Conservation (phyloP, 257 asterid species). For the Osmanthus fragrans region DNA sequence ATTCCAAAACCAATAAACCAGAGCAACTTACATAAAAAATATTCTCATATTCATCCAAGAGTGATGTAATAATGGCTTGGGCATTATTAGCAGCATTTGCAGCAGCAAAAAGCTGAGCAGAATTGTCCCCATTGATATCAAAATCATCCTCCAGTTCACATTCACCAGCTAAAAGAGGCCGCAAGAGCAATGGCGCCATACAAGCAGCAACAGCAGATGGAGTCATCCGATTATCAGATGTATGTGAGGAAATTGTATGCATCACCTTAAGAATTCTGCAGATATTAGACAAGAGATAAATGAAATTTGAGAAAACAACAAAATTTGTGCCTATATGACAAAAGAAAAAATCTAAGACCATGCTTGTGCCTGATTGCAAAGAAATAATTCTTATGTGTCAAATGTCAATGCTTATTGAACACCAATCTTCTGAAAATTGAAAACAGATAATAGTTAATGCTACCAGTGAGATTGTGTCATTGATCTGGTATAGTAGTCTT, state of each 20-base stretch:
- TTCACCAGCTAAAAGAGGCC: constrained; percentile 93
- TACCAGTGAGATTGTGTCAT: background rate
- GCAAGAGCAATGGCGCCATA: constrained; percentile 96
- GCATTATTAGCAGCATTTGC: constrained; percentile 93
- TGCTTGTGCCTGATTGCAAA: constrained; percentile 8
- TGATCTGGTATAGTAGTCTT: background rate
- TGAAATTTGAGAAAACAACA: constrained; percentile 21
- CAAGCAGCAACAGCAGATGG: constrained; percentile 95
- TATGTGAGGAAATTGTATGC: constrained; percentile 73
- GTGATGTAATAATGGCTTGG: constrained; percentile 76
- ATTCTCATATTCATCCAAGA: constrained; percentile 83
- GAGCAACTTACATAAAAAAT: constrained; percentile 68
- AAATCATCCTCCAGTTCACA: constrained; percentile 83
- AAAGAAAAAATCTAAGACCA: constrained; percentile 15
- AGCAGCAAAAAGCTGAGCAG: constrained; percentile 92
- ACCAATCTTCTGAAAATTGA: background rate
- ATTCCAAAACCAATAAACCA: constrained; percentile 16
- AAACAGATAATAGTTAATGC: constrained; percentile 15
- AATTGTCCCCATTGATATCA: constrained; percentile 72
- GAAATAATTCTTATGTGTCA: background rate
- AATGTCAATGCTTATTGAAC: background rate
- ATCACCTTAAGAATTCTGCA: constrained; percentile 81
- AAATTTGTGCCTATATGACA: constrained; percentile 16
- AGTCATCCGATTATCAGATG: constrained; percentile 81
- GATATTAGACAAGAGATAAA: constrained; percentile 18